Conservation (phyloP, 768 basidiomycete species). For the Termitomyces sp. region DNA sequence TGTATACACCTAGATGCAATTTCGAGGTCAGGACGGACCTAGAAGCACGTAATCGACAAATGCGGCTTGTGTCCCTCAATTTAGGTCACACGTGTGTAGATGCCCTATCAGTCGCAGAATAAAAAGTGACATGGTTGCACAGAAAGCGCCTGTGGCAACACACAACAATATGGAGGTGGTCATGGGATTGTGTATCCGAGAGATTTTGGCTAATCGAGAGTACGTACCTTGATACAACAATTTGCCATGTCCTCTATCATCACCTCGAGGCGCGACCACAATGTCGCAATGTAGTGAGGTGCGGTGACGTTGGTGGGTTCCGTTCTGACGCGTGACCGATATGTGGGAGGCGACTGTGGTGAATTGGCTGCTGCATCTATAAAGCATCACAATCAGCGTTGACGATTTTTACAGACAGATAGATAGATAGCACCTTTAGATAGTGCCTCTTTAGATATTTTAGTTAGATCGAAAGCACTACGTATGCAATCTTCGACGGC, state of each 20-base stretch:
- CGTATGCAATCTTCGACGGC: conserved; percentile 80
- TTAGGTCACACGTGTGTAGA: not conserved
- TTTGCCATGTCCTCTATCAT: conserved; percentile 87
- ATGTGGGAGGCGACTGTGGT: conserved; percentile 43
- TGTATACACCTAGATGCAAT: conserved; percentile 74
- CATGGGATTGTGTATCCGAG: not conserved
- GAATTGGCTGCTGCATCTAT: conserved; percentile 19
- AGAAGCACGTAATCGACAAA: not conserved
- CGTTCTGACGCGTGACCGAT: conserved; percentile 82
- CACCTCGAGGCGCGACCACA: conserved; percentile 78
- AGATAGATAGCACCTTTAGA: conserved; percentile 54
- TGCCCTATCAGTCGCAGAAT: not conserved
- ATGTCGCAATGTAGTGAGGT: conserved; percentile 76
- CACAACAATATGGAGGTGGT: conserved; percentile 1
- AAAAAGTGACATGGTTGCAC: not conserved
- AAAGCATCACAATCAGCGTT: not conserved
- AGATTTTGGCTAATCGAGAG: not conserved
- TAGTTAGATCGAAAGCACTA: conserved; percentile 78
- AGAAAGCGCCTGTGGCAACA: conserved; percentile 11
- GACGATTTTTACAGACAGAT: not conserved
- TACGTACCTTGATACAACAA: conserved; percentile 78
- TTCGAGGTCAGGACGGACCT: not conserved
- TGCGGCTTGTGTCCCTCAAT: not conserved
- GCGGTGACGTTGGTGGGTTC: conserved; percentile 88
- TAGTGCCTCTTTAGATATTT: conserved; percentile 82